Evolutionary conservation across 306 rosid species (phyloP).

Genomic region (Vachellia collinsii): DNA sequence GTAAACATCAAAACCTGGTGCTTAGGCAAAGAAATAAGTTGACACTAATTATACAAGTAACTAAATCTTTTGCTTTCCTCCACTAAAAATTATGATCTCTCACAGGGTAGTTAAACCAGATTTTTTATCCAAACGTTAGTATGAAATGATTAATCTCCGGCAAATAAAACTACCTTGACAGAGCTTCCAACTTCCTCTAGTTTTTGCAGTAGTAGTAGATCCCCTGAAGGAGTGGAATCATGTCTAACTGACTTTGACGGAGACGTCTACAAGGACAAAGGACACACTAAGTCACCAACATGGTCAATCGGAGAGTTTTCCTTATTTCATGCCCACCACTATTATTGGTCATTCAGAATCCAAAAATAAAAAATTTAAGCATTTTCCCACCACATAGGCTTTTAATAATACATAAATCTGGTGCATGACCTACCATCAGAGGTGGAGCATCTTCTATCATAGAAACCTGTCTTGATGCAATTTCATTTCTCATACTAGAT

Average conservation of each 20-base stretch:
- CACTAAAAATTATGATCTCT: not conserved
- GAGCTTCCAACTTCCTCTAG: slow-evolving; percentile 94
- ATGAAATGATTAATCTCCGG: not conserved
- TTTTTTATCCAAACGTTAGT: slow-evolving; percentile 16
- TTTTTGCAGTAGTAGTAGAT: slow-evolving; percentile 71
- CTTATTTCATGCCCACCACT: not conserved
- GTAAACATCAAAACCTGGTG: slow-evolving; percentile 29
- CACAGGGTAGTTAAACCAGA: not conserved
- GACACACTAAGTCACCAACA: slow-evolving; percentile 22
- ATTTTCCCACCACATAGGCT: slow-evolving; percentile 1
- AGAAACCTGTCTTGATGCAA: slow-evolving; percentile 58
- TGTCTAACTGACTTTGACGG: slow-evolving; percentile 66
- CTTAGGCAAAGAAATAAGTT: slow-evolving; percentile 38
- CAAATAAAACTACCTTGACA: slow-evolving; percentile 64
- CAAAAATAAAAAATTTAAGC: not conserved
- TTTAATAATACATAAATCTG: not conserved
- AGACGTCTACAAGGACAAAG: slow-evolving; percentile 51
- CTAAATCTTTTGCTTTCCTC: slow-evolving; percentile 4
- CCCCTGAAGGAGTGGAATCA: slow-evolving; percentile 54
- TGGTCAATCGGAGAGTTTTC: slow-evolving; percentile 8
- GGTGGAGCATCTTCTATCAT: slow-evolving; percentile 56
- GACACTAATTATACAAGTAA: not conserved
- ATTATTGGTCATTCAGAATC: slow-evolving; percentile 26
- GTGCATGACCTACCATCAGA: slow-evolving; percentile 55
- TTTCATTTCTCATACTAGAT: slow-evolving; percentile 68